Conservation (phyloP, 1,284 basidiomycete species). For the Microbotryum saponariae region DNA sequence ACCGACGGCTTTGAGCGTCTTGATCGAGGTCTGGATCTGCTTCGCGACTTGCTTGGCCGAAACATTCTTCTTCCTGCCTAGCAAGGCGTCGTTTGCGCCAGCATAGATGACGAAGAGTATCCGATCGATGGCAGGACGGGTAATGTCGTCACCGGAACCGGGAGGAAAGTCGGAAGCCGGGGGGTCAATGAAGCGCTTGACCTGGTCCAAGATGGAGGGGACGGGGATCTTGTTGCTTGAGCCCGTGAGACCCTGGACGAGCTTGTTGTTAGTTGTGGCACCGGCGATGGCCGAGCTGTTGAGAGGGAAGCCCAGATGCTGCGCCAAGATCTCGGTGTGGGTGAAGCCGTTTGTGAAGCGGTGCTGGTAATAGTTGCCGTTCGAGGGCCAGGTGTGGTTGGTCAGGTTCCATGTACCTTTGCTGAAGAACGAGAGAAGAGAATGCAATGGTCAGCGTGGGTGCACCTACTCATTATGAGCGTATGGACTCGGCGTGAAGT, state of each 20-base stretch:
- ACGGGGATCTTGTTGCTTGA: background rate
- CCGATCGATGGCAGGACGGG: no score
- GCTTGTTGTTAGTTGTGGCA: constrained; percentile 10
- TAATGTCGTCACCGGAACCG: background rate
- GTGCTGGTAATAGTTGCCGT: constrained; percentile 8
- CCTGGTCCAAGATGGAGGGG: constrained; percentile 3
- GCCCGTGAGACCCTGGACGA: constrained; percentile 13
- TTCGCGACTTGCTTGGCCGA: background rate
- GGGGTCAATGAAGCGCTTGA: background rate
- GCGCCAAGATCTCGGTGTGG: background rate
- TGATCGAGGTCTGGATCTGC: background rate
- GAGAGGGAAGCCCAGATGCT: background rate
- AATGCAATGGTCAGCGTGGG: background rate
- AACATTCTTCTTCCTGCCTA: background rate
- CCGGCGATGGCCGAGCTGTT: constrained; percentile 6
- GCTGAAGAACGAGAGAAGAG: background rate
- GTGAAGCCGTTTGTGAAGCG: constrained; percentile 12
- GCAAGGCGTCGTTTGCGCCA: constrained; percentile 8
- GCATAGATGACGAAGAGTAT: constrained; percentile 12
- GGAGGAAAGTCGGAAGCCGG: background rate
- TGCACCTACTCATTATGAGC: no score
- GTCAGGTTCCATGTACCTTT: constrained; percentile 4
- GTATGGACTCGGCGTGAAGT: background rate
- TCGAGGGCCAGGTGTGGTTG: constrained; percentile 13
- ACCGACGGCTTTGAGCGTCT: background rate